Conservation (phyloP, 768 basidiomycete species). For the Mycena belliarum region DNA sequence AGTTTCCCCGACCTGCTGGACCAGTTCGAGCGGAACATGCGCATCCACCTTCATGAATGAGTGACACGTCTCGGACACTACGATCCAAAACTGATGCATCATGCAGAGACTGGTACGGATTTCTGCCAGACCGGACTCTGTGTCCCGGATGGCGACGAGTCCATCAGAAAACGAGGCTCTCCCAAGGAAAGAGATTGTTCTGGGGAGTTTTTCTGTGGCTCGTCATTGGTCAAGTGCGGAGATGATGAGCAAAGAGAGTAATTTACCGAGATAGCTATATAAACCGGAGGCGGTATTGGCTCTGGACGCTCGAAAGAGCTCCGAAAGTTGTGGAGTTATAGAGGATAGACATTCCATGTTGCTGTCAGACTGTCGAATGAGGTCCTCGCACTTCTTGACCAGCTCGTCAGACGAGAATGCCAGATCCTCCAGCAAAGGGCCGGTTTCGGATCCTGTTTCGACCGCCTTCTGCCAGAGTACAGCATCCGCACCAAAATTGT, state of each 20-base stretch:
- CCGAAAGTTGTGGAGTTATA: constrained; percentile 1
- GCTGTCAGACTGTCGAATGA: constrained; percentile 1
- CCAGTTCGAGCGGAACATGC: not conserved
- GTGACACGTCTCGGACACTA: not conserved
- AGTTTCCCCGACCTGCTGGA: not conserved
- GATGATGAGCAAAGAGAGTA: too few species aligned
- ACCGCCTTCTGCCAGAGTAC: not conserved
- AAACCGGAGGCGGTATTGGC: not conserved
- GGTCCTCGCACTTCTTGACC: not conserved
- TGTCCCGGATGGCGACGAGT: not conserved
- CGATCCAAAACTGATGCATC: constrained; percentile 3
- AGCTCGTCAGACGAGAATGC: not conserved
- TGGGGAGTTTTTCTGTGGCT: not conserved
- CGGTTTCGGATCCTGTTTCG: not conserved
- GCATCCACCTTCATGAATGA: not conserved
- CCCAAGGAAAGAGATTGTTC: not conserved
- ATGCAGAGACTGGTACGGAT: not conserved
- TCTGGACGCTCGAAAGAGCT: not conserved
- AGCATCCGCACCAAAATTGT: constrained; percentile 5
- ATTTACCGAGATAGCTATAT: not conserved
- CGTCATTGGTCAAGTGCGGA: not conserved
- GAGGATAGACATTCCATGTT: not conserved
- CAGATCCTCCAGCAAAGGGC: constrained; percentile 1
- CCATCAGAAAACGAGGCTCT: not conserved
- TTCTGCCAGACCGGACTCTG: not conserved